Evolutionary conservation across 1,139 yeast species (phyloP).

Genomic region (Yamadazyma atlantica): DNA sequence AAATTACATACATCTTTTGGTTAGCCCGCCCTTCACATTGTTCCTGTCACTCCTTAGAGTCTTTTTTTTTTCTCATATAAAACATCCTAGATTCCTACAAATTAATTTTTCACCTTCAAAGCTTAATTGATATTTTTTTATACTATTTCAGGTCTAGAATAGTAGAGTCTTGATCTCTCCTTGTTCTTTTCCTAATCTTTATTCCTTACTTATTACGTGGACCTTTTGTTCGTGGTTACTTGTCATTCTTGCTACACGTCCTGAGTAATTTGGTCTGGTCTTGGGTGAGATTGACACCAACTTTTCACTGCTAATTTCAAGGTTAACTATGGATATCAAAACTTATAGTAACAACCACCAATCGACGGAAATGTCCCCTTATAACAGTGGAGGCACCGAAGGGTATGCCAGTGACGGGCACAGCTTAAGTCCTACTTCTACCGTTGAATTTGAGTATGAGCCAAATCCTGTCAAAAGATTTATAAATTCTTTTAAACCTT

Average conservation of each 20-base stretch:
- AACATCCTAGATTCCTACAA: background rate
- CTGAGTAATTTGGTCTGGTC: no score
- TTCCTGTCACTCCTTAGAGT: no score
- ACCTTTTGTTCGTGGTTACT: background rate
- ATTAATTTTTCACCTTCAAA: background rate
- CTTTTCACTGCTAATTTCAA: no score
- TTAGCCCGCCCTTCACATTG: background rate
- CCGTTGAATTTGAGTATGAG: constrained; percentile 17
- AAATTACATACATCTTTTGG: background rate
- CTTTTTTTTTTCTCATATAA: background rate
- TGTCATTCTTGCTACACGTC: background rate
- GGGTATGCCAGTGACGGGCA: constrained; percentile 8
- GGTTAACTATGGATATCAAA: constrained; percentile 7
- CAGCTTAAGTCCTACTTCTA: constrained; percentile 10
- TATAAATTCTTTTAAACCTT: constrained; percentile 28
- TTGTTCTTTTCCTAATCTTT: no score
- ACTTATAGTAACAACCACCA: constrained; percentile 3
- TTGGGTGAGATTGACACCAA: background rate
- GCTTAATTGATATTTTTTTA: background rate
- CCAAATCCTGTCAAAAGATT: constrained; percentile 23
- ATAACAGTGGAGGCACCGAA: constrained; percentile 8
- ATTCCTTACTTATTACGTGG: no score
- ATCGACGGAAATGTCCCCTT: constrained; percentile 11
- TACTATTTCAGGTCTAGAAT: background rate
- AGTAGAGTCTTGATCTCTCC: no score